These are phyloP conservation scores for Chrysosporium keratinophilum DNA, from an alignment of 2,329 filamentous ascomycete genomes.

Conservation along the genomic window DNA sequence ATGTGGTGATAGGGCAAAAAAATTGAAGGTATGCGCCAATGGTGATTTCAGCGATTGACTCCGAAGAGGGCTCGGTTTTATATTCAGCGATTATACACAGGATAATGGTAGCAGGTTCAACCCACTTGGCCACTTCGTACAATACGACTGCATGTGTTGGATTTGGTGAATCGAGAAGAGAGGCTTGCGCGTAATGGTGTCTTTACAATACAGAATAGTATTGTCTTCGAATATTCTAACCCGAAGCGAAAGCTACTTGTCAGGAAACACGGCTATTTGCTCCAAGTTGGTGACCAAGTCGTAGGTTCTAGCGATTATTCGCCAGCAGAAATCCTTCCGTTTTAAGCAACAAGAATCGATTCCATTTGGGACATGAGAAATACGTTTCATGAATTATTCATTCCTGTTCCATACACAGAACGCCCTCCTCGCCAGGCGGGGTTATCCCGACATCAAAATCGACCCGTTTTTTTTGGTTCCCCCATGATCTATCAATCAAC, in stretches of 20 bases:
- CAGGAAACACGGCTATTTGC: too few relatives aligned
- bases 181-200: too few relatives aligned
- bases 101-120: not conserved
- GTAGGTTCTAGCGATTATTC: too few relatives aligned
- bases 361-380: not conserved
- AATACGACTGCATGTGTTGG: too few relatives aligned
- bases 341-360: not conserved
- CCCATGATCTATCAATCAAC: not conserved
- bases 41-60: not conserved
- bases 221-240: too few relatives aligned
- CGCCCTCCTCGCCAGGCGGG: not conserved
- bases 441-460: not conserved
- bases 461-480: not conserved
- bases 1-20: not conserved
- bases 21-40: not conserved
- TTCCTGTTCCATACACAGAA: conserved; percentile 8
- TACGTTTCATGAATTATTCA: conserved; percentile 10
- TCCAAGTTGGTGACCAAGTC: too few relatives aligned
- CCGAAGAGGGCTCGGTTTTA: not conserved
- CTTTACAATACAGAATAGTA: too few relatives aligned
- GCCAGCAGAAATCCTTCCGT: not conserved
- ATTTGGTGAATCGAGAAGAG: too few relatives aligned
- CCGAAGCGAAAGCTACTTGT: too few relatives aligned
- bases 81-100: not conserved
- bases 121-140: not conserved